Base-by-base conservation (phyloP, 345 rosid genomes). In the Bruguiera sexangula region DNA sequence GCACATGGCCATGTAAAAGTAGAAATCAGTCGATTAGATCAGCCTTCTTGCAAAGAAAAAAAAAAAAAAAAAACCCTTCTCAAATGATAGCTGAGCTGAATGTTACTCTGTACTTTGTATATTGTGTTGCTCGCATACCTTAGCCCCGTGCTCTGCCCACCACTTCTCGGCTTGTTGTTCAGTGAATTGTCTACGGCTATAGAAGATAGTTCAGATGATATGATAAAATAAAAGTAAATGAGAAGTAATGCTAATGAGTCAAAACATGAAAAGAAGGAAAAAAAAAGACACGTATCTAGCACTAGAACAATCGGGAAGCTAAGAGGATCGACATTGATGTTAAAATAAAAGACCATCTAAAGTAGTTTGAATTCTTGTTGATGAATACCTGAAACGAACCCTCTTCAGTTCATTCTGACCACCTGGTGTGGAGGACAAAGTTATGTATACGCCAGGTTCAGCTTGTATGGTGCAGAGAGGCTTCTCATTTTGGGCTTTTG, bases 111-210 rank as follows among this genome's bases (percentile, higher is more conserved):
- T 21, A 73, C 36, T 69, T 19, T 15, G 53, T 76, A 84, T 80
- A 66, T 82, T 82, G 72, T 88, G 87, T 64, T 88, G 84, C 75
- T 91, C 88, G 1, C 86, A 87, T 39, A 88, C 80, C 74, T 72
- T 77, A 76, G 76, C 57, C 46, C 85, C 97, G 73, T 94, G 84
- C 69, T 88, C 92, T 62, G 84, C 79, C 98, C 97, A 94, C 98
- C 97, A 89, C 37, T 83, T 91, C 87, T 91, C 92, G 8, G 97
- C 98, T 82, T 82, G 79, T 65, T 85, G 85, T 82, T 93, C 92
- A 0, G 82, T 86, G 73, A 89, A 91, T 48, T 82, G 84, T 82
- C 84, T 85, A 64, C 90, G 89, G 75, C 98, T 91, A 87, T 69
- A 51, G 37, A 73, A 52, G 24, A 64, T 55, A 39, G 55, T 43